Evolutionary conservation across 345 rosid species (phyloP).

Genomic region (Noccaea caerulescens): DNA sequence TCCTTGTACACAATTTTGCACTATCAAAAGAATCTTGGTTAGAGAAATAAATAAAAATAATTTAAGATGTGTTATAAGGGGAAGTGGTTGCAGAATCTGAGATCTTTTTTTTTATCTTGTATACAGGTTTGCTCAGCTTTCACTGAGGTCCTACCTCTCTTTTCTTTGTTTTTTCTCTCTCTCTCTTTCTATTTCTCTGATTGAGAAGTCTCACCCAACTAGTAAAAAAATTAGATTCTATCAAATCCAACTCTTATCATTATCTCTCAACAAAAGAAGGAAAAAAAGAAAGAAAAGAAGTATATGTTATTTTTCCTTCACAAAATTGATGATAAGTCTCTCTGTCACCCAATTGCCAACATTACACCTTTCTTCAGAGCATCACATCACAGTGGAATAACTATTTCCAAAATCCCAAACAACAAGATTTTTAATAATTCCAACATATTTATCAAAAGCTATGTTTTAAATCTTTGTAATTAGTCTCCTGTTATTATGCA

Average conservation of each 20-base stretch:
- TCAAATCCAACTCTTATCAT: slow-evolving; percentile 43
- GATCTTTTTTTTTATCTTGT: slow-evolving; percentile 20
- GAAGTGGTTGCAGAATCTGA: slow-evolving; percentile 41
- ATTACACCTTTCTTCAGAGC: slow-evolving; percentile 46
- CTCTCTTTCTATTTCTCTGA: slow-evolving; percentile 31
- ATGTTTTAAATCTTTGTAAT: not conserved
- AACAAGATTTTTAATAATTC: not conserved
- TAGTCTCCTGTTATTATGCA: not conserved
- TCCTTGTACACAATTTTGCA: too few species aligned
- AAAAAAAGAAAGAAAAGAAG: slow-evolving; percentile 23
- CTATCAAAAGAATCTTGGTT: not conserved
- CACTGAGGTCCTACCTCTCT: slow-evolving; percentile 43
- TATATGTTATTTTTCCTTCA: slow-evolving; percentile 15
- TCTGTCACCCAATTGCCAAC: slow-evolving; percentile 49
- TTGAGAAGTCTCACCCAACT: slow-evolving; percentile 43
- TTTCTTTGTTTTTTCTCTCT: slow-evolving; percentile 6
- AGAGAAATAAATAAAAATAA: not conserved
- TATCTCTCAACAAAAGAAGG: slow-evolving; percentile 35
- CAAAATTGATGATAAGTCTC: slow-evolving; percentile 40
- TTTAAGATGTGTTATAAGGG: slow-evolving; percentile 50
- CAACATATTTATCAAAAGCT: not conserved
- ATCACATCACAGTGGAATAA: slow-evolving; percentile 33
- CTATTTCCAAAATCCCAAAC: slow-evolving; percentile 23
- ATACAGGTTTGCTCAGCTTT: slow-evolving; percentile 46
- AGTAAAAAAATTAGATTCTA: slow-evolving; percentile 40